Conservation (phyloP, 1,284 basidiomycete genomes). For the Moesziomyces sp. region DNA sequence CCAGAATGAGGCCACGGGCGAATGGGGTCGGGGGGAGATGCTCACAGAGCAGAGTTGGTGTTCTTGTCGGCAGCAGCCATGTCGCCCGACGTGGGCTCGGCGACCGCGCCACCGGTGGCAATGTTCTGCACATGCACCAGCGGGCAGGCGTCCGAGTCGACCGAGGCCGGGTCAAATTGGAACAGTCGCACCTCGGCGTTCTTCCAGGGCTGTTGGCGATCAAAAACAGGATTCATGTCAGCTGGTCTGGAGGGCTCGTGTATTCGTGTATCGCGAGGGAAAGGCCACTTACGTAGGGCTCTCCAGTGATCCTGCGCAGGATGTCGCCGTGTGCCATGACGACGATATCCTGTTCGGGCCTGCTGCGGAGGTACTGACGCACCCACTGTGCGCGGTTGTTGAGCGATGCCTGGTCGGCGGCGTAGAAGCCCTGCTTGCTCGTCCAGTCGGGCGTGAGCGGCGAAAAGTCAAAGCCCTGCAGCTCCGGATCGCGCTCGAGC, state of each 20-base stretch:
- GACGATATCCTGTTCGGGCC: constrained; percentile 64
- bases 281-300: constrained; percentile 50
- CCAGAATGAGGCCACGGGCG: not conserved
- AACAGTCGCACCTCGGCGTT: constrained; percentile 65
- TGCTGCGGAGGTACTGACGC: constrained; percentile 61
- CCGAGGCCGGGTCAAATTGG: constrained; percentile 53
- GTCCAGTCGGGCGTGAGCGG: constrained; percentile 65
- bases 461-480: constrained; percentile 60
- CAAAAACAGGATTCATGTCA: not conserved
- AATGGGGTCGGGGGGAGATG: constrained; percentile 15
- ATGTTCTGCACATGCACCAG: constrained; percentile 49
- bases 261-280: too few species aligned
- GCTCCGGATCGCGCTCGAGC: constrained; percentile 60
- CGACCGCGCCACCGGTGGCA: constrained; percentile 54
- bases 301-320: constrained; percentile 58
- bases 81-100: constrained; percentile 55
- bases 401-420: constrained; percentile 57
- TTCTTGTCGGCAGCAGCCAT: constrained; percentile 73
- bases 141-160: constrained; percentile 53
- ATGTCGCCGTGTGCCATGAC: constrained; percentile 67
- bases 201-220: constrained; percentile 55
- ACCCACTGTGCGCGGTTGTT: constrained; percentile 64
- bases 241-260: too few species aligned
- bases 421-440: constrained; percentile 64
- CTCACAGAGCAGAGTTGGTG: constrained; percentile 49